Conservation (phyloP, 106 monocot genomes). For the Dactylorhiza incarnata region DNA sequence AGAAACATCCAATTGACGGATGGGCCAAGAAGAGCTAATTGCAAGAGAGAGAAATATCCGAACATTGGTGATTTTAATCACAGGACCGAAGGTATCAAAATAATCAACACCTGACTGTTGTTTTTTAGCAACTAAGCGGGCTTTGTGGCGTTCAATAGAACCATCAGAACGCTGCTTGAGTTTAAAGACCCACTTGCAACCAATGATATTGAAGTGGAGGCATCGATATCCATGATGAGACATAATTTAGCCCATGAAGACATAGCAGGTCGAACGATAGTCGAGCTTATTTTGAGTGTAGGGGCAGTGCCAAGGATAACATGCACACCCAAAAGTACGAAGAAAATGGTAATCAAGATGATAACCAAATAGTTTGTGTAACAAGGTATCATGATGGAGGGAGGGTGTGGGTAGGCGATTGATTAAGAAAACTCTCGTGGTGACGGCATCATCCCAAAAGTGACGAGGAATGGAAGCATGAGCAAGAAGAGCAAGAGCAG, state of each 20-base stretch:
- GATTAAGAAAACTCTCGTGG: no score
- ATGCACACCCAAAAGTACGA: not conserved
- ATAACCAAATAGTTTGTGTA: not conserved
- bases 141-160: not conserved
- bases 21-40: not conserved
- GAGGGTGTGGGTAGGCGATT: not conserved
- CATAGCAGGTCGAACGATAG: not conserved
- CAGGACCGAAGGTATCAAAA: conserved; percentile 5
- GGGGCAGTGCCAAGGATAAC: no score
- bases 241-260: not conserved
- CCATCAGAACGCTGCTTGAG: not conserved
- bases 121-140: not conserved
- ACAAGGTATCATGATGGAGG: not conserved
- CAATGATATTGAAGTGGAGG: not conserved
- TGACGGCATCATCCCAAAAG: no score
- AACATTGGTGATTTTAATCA: not conserved
- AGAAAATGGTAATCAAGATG: not conserved
- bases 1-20: not conserved
- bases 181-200: conserved; percentile 4
- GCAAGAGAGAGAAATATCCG: not conserved
- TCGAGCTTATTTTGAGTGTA: no score
- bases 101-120: conserved; percentile 1
- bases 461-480: no score
- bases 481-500: no score
- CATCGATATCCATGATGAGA: no score